A percentile compares a stretch with the other conserved stretches of the same genome.
phyloP scores from a whole-genome alignment of 345 rosid species.

The Cardamine occulta region DNA sequence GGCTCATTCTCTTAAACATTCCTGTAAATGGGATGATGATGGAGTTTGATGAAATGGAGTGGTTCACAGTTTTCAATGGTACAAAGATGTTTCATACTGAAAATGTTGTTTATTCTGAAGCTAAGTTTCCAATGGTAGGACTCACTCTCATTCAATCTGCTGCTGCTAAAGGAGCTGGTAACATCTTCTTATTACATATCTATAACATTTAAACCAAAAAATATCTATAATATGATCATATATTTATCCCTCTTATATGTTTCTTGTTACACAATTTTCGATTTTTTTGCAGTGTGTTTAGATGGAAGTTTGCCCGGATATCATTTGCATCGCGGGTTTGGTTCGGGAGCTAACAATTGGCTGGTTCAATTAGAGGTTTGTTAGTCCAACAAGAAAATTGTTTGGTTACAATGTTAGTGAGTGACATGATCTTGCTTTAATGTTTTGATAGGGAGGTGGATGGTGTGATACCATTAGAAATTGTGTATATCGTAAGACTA shows the following conservation, averaged over 20 bases:
- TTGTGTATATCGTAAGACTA: conserved; percentile 76
- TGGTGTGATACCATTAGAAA: conserved; percentile 84
- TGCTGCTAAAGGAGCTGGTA: conserved; percentile 50
- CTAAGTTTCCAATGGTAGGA: conserved; percentile 48
- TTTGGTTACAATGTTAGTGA: neutral
- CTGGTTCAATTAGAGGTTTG: conserved; percentile 74
- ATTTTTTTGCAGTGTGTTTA: conserved; percentile 56
- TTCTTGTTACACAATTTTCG: conserved; percentile 21
- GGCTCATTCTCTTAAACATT: conserved; percentile 16
- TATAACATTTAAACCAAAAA: too few relatives aligned
- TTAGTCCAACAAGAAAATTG: neutral
- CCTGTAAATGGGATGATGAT: conserved; percentile 32
- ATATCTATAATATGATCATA: too few relatives aligned
- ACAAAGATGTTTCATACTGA: conserved; percentile 36
- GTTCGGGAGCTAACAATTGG: conserved; percentile 78
- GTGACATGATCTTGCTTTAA: conserved; percentile 1
- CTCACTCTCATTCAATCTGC: conserved; percentile 48
- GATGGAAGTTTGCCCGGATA: conserved; percentile 83
- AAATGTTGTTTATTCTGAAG: conserved; percentile 40
- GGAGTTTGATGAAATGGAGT: conserved; percentile 45
- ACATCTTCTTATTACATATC: neutral
- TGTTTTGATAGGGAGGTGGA: conserved; percentile 86
- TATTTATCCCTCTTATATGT: neutral
- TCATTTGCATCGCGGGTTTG: conserved; percentile 71
- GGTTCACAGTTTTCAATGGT: conserved; percentile 35